A percentile compares a stretch with the other conserved stretches of the same genome.
Evolutionary conservation across 306 rosid species (phyloP).

Genomic region (Quercus gilva): DNA sequence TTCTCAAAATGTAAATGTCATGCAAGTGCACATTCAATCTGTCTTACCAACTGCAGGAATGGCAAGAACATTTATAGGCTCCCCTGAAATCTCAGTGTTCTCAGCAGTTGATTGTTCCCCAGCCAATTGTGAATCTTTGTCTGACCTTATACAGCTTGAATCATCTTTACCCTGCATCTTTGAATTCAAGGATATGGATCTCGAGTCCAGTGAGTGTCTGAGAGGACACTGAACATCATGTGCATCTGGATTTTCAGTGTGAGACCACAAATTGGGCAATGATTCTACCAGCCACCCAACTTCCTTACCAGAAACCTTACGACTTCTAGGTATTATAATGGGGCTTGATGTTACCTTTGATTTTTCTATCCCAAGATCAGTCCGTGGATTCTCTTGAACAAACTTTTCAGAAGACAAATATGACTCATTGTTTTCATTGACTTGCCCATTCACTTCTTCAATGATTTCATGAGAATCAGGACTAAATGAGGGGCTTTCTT

Average conservation of each 20-base stretch:
- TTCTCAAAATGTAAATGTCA: slow-evolving; percentile 4
- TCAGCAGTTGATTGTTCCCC: slow-evolving; percentile 25
- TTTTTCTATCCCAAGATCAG: slow-evolving; percentile 26
- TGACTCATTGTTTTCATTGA: slow-evolving; percentile 18
- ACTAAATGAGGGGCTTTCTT: slow-evolving; percentile 31
- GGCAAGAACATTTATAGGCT: slow-evolving; percentile 30
- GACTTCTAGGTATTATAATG: slow-evolving; percentile 42
- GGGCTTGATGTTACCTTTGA: slow-evolving; percentile 38
- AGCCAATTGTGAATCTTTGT: slow-evolving; percentile 35
- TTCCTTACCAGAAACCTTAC: slow-evolving; percentile 28
- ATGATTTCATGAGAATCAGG: slow-evolving; percentile 16
- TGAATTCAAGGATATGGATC: slow-evolving; percentile 30
- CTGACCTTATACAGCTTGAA: slow-evolving; percentile 26
- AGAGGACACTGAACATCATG: slow-evolving; percentile 31
- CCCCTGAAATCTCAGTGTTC: slow-evolving; percentile 35
- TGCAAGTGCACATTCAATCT: slow-evolving; percentile 9
- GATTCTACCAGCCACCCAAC: slow-evolving; percentile 47
- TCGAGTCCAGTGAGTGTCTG: slow-evolving; percentile 64
- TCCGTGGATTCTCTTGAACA: slow-evolving; percentile 9
- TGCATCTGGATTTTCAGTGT: slow-evolving; percentile 19
- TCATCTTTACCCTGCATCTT: slow-evolving; percentile 34
- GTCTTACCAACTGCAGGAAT: slow-evolving; percentile 53
- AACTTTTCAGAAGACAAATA: slow-evolving; percentile 27
- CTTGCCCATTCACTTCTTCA: slow-evolving; percentile 27
- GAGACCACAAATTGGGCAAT: slow-evolving; percentile 55